Evolutionary conservation across 148 eudicot species (phyloP).

Genomic region (Heliosperma pusillum): DNA sequence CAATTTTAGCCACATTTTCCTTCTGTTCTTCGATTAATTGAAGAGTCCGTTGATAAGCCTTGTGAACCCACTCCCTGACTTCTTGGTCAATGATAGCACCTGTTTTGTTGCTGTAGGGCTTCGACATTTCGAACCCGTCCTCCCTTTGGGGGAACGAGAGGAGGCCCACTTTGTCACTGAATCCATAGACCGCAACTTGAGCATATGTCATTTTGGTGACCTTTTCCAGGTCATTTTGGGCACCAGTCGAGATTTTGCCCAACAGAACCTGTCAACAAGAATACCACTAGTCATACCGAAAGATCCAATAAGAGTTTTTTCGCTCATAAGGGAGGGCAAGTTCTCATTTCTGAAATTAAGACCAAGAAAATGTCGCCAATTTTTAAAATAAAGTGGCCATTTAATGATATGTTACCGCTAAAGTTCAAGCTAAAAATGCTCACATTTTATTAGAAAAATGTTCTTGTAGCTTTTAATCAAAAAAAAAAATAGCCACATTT

Average conservation of each 20-base stretch:
- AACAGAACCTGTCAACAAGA: conserved; percentile 49
- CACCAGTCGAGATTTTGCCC: conserved; percentile 87
- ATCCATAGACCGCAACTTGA: conserved; percentile 85
- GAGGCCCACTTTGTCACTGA: conserved; percentile 87
- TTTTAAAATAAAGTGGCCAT: too few species aligned
- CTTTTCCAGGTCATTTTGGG: conserved; percentile 85
- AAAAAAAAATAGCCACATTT: too few species aligned
- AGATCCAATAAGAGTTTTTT: neutral
- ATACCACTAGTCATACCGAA: neutral
- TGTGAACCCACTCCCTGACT: conserved; percentile 79
- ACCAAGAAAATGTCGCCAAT: too few species aligned
- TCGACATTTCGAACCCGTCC: conserved; percentile 59
- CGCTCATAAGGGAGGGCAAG: too few species aligned
- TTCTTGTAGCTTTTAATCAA: too few species aligned
- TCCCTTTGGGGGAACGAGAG: conserved; percentile 80
- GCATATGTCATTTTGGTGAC: conserved; percentile 93
- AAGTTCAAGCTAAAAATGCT: too few species aligned
- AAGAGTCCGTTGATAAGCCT: conserved; percentile 64
- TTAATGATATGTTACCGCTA: too few species aligned
- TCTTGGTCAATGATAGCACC: conserved; percentile 73
- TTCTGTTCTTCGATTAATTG: conserved; percentile 63
- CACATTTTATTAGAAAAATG: too few species aligned
- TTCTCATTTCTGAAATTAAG: too few species aligned
- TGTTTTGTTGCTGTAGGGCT: conserved; percentile 87
- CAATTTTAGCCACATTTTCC: conserved; percentile 72